These are phyloP conservation scores for Diversispora epigaea DNA, from an alignment of 192 early-diverging fungal species.

Conservation along the genomic window DNA sequence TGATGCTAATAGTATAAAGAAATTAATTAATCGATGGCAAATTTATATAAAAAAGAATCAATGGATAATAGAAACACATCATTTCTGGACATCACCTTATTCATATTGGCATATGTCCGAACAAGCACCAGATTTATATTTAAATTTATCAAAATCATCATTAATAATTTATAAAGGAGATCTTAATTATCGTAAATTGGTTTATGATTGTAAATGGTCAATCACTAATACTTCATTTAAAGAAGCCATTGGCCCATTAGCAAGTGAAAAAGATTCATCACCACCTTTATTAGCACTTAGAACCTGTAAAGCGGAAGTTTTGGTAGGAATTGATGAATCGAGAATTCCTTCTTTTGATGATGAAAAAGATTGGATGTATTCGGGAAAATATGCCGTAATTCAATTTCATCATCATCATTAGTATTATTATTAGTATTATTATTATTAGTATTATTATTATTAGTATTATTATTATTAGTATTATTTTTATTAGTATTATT, in stretches of 20 bases:
- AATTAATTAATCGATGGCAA: constrained; percentile 65
- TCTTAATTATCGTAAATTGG: constrained; percentile 92
- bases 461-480: no score
- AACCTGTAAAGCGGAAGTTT: constrained; percentile 86
- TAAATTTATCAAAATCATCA: constrained; percentile 54
- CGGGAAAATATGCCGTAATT: constrained; percentile 74
- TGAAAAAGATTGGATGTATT: constrained; percentile 63
- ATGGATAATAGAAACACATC: constrained; percentile 69
- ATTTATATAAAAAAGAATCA: constrained; percentile 57
- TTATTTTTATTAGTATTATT: no score
- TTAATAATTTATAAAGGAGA: constrained; percentile 95
- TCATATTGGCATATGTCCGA: constrained; percentile 77
- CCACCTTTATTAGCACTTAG: constrained; percentile 75
- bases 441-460: no score
- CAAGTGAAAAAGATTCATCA: constrained; percentile 46
- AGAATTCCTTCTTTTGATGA: constrained; percentile 50
- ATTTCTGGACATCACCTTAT: constrained; percentile 87
- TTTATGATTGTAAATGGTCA: constrained; percentile 93
- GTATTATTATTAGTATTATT: no score
- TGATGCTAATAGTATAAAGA: no score
- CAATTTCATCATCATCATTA: no score
- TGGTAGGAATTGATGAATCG: constrained; percentile 65
- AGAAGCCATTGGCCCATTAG: constrained; percentile 76
- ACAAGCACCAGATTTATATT: constrained; percentile 64
- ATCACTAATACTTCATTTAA: constrained; percentile 77